Evolutionary conservation across 495 filamentous ascomycete species (phyloP).

Genomic region (Tuber calosporum): DNA sequence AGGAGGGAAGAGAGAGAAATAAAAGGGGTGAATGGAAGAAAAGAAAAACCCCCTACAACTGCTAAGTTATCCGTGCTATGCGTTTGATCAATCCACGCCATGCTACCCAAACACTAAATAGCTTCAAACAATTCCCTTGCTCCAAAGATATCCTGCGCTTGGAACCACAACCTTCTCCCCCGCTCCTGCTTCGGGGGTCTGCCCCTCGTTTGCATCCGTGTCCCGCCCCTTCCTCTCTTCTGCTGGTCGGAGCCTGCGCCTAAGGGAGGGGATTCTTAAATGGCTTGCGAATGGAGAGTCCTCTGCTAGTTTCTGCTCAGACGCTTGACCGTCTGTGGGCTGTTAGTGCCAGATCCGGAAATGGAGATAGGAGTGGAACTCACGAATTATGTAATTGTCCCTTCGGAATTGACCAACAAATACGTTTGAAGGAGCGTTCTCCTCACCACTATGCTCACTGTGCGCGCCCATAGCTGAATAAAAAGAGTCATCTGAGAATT

Average conservation of each 20-base stretch:
- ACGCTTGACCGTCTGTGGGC: slow-evolving; percentile 3
- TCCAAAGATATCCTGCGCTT: slow-evolving; percentile 18
- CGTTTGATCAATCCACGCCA: neutral
- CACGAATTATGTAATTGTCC: slow-evolving; percentile 22
- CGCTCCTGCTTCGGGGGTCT: slow-evolving; percentile 1
- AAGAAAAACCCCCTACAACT: neutral
- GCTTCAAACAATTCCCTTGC: slow-evolving; percentile 18
- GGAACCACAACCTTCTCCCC: slow-evolving; percentile 10
- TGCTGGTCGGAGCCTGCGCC: slow-evolving; percentile 10
- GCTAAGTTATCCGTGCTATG: neutral
- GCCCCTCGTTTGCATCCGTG: slow-evolving; percentile 8
- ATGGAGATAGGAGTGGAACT: neutral
- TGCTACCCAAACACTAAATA: neutral
- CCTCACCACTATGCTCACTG: neutral
- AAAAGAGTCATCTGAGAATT: slow-evolving; percentile 22
- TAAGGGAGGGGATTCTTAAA: slow-evolving; percentile 12
- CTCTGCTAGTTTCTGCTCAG: slow-evolving; percentile 12
- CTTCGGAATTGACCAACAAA: slow-evolving; percentile 23
- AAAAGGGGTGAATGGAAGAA: neutral
- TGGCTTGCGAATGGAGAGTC: slow-evolving; percentile 22
- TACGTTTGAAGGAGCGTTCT: slow-evolving; percentile 8
- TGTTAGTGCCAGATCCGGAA: neutral
- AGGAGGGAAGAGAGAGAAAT: neutral
- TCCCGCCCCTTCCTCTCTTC: slow-evolving; percentile 11
- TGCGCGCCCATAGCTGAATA: slow-evolving; percentile 17